These are phyloP conservation scores for Rutstroemia sp. DNA, from an alignment of 2,329 filamentous ascomycete species.

Conservation along the genomic window DNA sequence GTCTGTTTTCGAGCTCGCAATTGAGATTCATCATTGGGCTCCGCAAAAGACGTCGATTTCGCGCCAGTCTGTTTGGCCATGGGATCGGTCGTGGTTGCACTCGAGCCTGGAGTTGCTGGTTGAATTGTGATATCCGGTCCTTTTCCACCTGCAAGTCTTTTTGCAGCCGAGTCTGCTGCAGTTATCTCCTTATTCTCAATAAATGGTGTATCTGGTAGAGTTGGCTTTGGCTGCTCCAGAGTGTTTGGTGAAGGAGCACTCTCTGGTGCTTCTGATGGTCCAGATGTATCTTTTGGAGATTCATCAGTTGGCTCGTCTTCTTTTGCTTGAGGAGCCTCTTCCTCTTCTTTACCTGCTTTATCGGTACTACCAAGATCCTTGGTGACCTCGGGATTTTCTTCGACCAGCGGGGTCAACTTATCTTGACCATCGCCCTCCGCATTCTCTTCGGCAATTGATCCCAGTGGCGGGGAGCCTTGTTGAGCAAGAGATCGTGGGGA, in stretches of 20 bases:
- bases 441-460: constrained; percentile 22
- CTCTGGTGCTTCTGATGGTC: too few relatives aligned
- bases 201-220: constrained; percentile 12
- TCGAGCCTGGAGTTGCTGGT: constrained; percentile 19
- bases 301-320: too few relatives aligned
- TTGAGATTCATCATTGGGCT: constrained; percentile 14
- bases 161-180: neutral
- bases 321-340: too few relatives aligned
- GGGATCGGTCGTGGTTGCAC: constrained; percentile 3
- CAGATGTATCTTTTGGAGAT: too few relatives aligned
- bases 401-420: constrained; percentile 1
- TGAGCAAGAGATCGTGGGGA: constrained; percentile 13
- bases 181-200: constrained; percentile 3
- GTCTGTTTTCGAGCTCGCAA: constrained; percentile 20
- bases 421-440: constrained; percentile 12
- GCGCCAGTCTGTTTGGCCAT: constrained; percentile 11
- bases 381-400: neutral
- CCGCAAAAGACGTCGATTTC: constrained; percentile 20
- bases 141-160: neutral
- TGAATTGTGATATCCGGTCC: constrained; percentile 19
- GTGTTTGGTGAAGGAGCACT: too few relatives aligned
- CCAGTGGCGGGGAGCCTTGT: constrained; percentile 19
- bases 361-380: neutral
- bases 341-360: neutral
- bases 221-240: neutral